A percentile compares a stretch with the other conserved stretches of the same genome.
These are phyloP conservation scores for Myriosclerotinia curreyana DNA, from an alignment of 2,329 filamentous ascomycete genomes.

Conservation along the genomic window DNA sequence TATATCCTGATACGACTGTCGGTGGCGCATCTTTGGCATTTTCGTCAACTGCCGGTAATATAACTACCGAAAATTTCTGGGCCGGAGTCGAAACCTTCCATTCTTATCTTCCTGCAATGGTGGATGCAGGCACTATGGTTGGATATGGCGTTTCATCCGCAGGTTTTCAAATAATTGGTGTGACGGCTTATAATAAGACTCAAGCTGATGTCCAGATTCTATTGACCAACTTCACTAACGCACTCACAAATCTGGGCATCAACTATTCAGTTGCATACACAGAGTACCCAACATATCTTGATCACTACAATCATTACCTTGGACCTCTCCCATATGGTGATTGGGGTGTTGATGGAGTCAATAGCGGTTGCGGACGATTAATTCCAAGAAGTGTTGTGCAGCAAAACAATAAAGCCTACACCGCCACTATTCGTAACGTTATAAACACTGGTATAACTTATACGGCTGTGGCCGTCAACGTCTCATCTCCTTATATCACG, in stretches of 20 bases:
- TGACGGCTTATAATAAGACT: conserved; percentile 49
- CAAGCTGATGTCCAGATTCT: conserved; percentile 43
- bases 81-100: conserved; percentile 48
- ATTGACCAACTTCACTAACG: conserved; percentile 47
- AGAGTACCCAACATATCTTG: conserved; percentile 32
- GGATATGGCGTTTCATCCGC: conserved; percentile 49
- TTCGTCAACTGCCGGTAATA: conserved; percentile 32
- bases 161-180: conserved; percentile 47
- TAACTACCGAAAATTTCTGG: conserved; percentile 47
- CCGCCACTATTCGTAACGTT: conserved; percentile 38
- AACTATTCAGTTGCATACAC: conserved; percentile 34
- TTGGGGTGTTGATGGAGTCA: conserved; percentile 22
- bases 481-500: conserved; percentile 29
- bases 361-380: conserved; percentile 46
- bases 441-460: conserved; percentile 38
- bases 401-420: conserved; percentile 30
- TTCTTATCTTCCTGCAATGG: conserved; percentile 44
- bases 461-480: conserved; percentile 40
- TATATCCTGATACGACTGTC: conserved; percentile 46
- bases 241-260: conserved; percentile 42
- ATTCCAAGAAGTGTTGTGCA: conserved; percentile 42
- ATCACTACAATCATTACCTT: conserved; percentile 38
- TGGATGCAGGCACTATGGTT: conserved; percentile 50
- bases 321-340: conserved; percentile 37
- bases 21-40: conserved; percentile 48